Conservation (phyloP, 345 rosid species). For the Mangifera indica region DNA sequence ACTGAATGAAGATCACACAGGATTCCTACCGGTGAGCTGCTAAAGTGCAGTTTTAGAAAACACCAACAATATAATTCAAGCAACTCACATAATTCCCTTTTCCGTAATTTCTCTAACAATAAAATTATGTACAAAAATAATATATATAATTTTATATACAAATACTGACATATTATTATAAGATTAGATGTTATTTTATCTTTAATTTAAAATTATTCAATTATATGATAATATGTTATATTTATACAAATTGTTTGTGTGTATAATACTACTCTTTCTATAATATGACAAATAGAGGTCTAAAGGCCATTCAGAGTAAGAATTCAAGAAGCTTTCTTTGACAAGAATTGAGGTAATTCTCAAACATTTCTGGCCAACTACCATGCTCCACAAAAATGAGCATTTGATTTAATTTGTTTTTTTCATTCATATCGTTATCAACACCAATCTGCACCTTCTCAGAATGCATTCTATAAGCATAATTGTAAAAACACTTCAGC, state of each 20-base stretch:
- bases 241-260: no score
- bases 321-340: background rate
- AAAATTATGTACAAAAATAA: no score
- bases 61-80: background rate
- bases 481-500: background rate
- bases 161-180: no score
- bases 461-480: background rate
- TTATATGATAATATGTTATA: no score
- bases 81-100: background rate
- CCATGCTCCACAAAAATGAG: background rate
- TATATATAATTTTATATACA: no score
- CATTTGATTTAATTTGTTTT: background rate
- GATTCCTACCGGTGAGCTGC: background rate
- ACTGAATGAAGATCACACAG: background rate
- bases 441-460: background rate
- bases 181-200: no score
- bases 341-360: background rate
- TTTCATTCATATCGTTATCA: conserved; percentile 1
- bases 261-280: no score
- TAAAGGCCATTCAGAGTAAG: no score
- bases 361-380: background rate
- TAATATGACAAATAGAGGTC: no score
- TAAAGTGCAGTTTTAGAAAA: background rate
- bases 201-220: no score
- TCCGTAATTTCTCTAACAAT: background rate